Evolutionary conservation across 495 filamentous ascomycete genomes (phyloP).

Genomic region (Parathielavia hyrcaniae): DNA sequence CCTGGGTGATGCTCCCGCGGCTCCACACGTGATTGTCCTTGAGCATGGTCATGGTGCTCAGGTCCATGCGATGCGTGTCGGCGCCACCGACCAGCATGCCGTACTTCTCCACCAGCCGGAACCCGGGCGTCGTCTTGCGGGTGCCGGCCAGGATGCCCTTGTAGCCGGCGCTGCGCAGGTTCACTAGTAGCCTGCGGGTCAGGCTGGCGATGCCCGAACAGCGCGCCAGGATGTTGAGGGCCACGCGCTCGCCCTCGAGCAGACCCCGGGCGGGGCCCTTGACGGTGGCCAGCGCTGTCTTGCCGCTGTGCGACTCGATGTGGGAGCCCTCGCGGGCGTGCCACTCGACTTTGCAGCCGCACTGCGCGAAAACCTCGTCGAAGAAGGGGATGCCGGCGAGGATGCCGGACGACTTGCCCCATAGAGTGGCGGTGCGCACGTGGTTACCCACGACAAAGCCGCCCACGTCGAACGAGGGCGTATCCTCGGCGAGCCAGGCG

Average conservation of each 20-base stretch:
- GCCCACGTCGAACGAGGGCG: conserved; percentile 91
- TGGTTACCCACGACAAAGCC: conserved; percentile 90
- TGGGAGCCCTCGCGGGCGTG: conserved; percentile 67
- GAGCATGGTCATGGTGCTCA: conserved; percentile 93
- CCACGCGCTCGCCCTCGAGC: conserved; percentile 86
- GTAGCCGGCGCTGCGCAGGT: conserved; percentile 60
- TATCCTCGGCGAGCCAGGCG: conserved; percentile 89
- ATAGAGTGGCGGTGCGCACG: conserved; percentile 68
- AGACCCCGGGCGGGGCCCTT: conserved; percentile 77
- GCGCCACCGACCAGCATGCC: conserved; percentile 90
- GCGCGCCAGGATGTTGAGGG: conserved; percentile 82
- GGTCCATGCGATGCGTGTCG: conserved; percentile 85
- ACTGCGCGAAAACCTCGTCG: conserved; percentile 83
- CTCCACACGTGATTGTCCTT: conserved; percentile 98
- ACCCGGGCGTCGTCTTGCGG: conserved; percentile 93
- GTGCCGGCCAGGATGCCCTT: conserved; percentile 84
- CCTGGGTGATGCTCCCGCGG: conserved; percentile 72
- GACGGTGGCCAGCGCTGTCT: conserved; percentile 68
- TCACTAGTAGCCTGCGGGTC: conserved; percentile 46
- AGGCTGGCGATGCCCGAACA: conserved; percentile 89
- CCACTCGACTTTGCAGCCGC: conserved; percentile 88
- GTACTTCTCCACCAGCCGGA: conserved; percentile 95
- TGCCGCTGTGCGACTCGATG: conserved; percentile 46
- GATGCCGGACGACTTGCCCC: conserved; percentile 83
- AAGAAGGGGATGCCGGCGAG: conserved; percentile 93